Evolutionary conservation across 2,329 filamentous ascomycete species (phyloP), one percentile per base, ranked within the genome.

Genomic region (Alternaria triticimaculans): DNA sequence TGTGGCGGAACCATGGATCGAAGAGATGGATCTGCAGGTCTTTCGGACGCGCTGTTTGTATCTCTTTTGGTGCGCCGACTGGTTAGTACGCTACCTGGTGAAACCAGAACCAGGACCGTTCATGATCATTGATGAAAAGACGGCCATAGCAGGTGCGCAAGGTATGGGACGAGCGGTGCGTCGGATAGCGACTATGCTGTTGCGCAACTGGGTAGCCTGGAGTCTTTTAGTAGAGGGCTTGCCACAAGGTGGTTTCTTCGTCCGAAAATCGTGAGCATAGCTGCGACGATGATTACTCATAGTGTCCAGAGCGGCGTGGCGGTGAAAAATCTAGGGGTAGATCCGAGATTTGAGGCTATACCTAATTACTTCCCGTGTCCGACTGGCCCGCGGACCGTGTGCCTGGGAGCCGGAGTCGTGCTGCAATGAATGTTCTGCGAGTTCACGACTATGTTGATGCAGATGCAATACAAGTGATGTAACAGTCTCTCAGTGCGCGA

Each of bases 131-230:
- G 43, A 49, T 25, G n/a, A 58, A 6, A 44, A 21, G 18, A 14
- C 15, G 18, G 25, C 25, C 14, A 21, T 21, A 46, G 18, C 11
- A 41, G 28, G 18, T 28, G 58, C 9, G 7, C 3, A 6, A 21
- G 15, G 8, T 18, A 30, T 50, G 4, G 37, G 55, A 53, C 28
- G 23, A 33, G 41, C 46, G 26, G 15, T 45, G 21, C 11, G 9
- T 33, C 41, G 23, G 21, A 48, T 25, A 30, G 62, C 58, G 15
- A 25, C 12, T 21, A 23, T 56, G 55, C 30, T 69, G 20, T 25
- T 66, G 54, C 62, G 63, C 30, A 67, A 70, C 20, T 73, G 66
- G 60, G 55, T 65, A 20, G 62, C 60, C n/a, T 70, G 66, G 62
- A 28, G 55, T 9, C n/a, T 68, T 18, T 64, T 69, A n/a, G 55